Base-by-base conservation (phyloP, 768 basidiomycete genomes). In the Baorangia bicolor region DNA sequence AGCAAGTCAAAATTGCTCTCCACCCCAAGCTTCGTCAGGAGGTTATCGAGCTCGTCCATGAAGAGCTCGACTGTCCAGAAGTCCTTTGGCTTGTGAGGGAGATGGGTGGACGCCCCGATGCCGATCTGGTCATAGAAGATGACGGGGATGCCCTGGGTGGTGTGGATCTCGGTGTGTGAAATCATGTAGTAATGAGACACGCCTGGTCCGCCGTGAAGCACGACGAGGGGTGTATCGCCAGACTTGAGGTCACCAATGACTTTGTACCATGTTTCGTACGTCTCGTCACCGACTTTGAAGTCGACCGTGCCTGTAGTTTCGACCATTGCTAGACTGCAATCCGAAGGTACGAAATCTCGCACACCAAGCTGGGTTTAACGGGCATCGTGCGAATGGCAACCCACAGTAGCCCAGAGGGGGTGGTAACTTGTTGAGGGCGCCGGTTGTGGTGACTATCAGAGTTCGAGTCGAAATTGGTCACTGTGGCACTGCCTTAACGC, bases 81-180 rank as follows among this genome's bases (percentile, higher is more conserved):
- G 18, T 69, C 64, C 4, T 57, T 59, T 2, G 67, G 60, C 38
- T 74, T 76, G 52, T 73, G 69, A 0, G 61, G 69, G 1, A 79
- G 69, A 50, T 76, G 79, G n/a, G 78, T 76, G 1, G 80, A 80
- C 14, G 60, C 60, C 3, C 73, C 76, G 55, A 62, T 71, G 25
- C 79, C 80, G 44, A 81, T 56, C 65, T 81, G 80, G 61, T 81
- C 80, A 52, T 81, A 80, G 59, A 81, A 71, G 37, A 81, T 65
- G 55, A 81, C 68, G 28, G 79, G 74, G 43, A 73, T 72, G 48
- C 56, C 58, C 37, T 62, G 51, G 21, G 42, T 16, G 49, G 50
- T 38, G 23, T 64, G 56, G 45, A 80, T 66, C 51, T 74, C 71
- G 45, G 57, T 61, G 42, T 74, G 59, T 13, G 76, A 68, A 34